These are phyloP conservation scores for Daldinia bambusicola DNA, from an alignment of 495 filamentous ascomycete species.

Conservation along the genomic window DNA sequence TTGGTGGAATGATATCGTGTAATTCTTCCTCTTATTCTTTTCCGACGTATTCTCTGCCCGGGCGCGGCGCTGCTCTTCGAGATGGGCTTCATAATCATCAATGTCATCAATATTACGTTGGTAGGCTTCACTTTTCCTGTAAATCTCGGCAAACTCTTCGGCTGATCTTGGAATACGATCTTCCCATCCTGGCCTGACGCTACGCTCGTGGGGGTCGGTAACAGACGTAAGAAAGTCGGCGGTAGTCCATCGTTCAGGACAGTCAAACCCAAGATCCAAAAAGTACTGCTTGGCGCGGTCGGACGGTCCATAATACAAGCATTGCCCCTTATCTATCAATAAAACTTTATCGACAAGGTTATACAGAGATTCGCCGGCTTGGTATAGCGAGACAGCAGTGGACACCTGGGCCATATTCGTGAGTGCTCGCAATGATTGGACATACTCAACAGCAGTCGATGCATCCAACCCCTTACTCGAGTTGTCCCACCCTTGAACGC, in stretches of 20 bases:
- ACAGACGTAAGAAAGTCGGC: conserved; percentile 80
- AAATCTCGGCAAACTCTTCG: conserved; percentile 73
- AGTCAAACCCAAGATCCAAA: conserved; percentile 66
- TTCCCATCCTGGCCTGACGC: conserved; percentile 69
- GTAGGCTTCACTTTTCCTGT: conserved; percentile 64
- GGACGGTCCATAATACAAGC: conserved; percentile 74
- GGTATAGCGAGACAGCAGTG: conserved; percentile 74
- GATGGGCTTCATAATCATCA: conserved; percentile 54
- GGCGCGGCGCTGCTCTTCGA: conserved; percentile 34
- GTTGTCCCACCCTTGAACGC: conserved; percentile 63
- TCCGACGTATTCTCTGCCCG: conserved; percentile 65
- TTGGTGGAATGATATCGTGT: conserved; percentile 71
- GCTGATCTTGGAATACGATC: conserved; percentile 73
- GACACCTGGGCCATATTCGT: conserved; percentile 66
- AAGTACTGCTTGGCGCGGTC: conserved; percentile 70
- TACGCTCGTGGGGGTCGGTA: conserved; percentile 72
- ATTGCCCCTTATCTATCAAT: conserved; percentile 72
- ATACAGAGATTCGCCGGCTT: conserved; percentile 74
- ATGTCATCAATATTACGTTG: conserved; percentile 61
- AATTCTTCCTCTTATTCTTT: conserved; percentile 69
- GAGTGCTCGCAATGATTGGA: conserved; percentile 58
- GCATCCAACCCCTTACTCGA: conserved; percentile 61
- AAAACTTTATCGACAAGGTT: conserved; percentile 72
- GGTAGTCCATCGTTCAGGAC: conserved; percentile 66
- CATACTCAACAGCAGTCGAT: conserved; percentile 60